Conservation (phyloP, 768 basidiomycete species). For the Mrakia blollopis region DNA sequence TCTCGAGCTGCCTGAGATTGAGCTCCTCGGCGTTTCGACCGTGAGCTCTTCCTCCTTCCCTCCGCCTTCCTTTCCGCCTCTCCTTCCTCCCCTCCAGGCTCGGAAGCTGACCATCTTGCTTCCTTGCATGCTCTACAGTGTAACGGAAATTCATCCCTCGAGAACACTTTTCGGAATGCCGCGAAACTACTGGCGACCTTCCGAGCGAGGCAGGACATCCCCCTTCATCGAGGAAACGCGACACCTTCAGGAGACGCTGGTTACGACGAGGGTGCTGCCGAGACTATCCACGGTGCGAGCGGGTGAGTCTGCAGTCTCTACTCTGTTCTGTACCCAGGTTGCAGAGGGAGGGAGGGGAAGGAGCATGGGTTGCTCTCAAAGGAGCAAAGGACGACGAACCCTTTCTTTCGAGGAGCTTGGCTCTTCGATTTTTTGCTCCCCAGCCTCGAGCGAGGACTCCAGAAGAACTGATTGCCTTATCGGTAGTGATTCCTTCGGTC, state of each 20-base stretch:
- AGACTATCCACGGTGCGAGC: slow-evolving; percentile 24
- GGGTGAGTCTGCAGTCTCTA: slow-evolving; percentile 10
- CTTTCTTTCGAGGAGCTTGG: background rate
- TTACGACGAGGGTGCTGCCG: slow-evolving; percentile 28
- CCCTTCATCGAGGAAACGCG: slow-evolving; percentile 20
- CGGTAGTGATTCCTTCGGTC: no score
- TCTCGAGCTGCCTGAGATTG: slow-evolving; percentile 58
- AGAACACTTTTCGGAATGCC: slow-evolving; percentile 65
- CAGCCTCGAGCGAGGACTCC: background rate
- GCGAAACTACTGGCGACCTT: slow-evolving; percentile 43
- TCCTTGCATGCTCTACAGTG: slow-evolving; percentile 50
- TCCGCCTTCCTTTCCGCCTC: background rate
- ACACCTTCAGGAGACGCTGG: background rate
- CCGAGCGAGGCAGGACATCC: background rate
- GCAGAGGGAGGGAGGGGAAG: background rate
- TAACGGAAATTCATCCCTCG: slow-evolving; percentile 65
- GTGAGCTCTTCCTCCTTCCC: slow-evolving; percentile 46
- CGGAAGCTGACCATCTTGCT: background rate
- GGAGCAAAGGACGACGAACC: background rate
- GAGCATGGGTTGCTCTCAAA: background rate
- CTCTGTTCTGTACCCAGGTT: background rate
- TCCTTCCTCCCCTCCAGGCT: background rate
- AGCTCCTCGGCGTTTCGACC: slow-evolving; percentile 76
- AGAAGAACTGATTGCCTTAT: no score
- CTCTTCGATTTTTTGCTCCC: background rate